These are phyloP conservation scores for Harrya chromipes DNA, from an alignment of 768 basidiomycete species.

Conservation along the genomic window DNA sequence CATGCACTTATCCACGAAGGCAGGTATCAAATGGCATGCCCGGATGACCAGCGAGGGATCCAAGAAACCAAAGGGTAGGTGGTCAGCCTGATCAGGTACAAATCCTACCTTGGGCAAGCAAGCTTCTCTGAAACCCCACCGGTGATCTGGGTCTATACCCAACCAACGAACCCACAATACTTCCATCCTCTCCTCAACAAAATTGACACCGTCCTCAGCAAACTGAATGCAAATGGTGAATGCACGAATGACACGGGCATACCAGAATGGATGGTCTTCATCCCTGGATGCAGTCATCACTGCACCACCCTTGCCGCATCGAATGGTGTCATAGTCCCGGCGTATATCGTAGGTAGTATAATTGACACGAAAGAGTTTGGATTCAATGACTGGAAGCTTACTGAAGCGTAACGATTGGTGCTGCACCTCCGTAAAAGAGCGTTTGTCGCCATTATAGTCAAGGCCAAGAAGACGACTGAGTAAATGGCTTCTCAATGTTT, in stretches of 20 bases:
- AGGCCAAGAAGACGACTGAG: not conserved
- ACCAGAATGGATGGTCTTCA: conserved; percentile 5
- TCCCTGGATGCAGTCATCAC: conserved; percentile 2
- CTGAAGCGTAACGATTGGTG: not conserved
- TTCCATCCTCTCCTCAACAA: not conserved
- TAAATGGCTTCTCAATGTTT: too few species aligned
- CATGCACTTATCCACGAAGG: not conserved
- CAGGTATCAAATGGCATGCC: not conserved
- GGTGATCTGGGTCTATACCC: not conserved
- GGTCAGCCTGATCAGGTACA: not conserved
- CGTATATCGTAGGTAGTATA: conserved; percentile 2
- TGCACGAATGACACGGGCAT: not conserved
- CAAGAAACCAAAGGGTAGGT: too few species aligned
- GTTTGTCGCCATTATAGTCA: not conserved
- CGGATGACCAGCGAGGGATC: too few species aligned
- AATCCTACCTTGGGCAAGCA: not conserved
- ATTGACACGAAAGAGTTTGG: not conserved
- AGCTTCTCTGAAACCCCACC: not conserved
- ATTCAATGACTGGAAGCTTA: not conserved
- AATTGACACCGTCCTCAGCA: not conserved
- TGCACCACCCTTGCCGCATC: not conserved
- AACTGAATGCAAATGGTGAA: not conserved
- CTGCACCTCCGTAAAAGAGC: not conserved
- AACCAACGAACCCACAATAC: conserved; percentile 5
- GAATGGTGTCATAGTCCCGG: not conserved